Evolutionary conservation across 139 green algal species (phyloP), one percentile per base, ranked within the genome.

Genomic region (Coelastrella sp.): DNA sequence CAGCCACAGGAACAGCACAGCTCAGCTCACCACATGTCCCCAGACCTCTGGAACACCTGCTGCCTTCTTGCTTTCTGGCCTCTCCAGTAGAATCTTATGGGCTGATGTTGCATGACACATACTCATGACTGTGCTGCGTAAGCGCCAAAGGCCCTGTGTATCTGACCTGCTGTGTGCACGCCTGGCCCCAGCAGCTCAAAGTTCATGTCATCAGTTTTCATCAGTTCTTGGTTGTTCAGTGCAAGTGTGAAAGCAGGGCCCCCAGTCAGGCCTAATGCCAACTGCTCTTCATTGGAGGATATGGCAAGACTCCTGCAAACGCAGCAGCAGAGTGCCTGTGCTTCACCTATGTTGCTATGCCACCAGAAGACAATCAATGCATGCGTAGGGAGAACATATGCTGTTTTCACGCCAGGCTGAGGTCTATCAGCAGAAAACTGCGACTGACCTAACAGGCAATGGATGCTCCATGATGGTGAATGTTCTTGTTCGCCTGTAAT

Each of bases 11-110:
- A 32, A 77, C 38, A 32, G 57, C 45, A 95, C n/a, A n/a, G n/a
- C n/a, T n/a, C n/a, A n/a, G n/a, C n/a, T n/a, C n/a, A 96, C 81
- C 94, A 93, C 88, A 95, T 94, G 73, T 97, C 95, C 17, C 97
- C 93, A 19, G 88, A 59, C 88, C 95, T 94, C 83, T 92, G 89
- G 76, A 96, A 91, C 79, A 97, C 94, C 11, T 88, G 76, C 86
- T n/a, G n/a, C n/a, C n/a, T n/a, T n/a, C n/a, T n/a, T n/a, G n/a
- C n/a, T n/a, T n/a, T n/a, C n/a, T n/a, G n/a, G n/a, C n/a, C n/a
- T n/a, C n/a, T n/a, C n/a, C n/a, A n/a, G n/a, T n/a, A n/a, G n/a
- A n/a, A n/a, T n/a, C n/a, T n/a, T n/a, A n/a, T n/a, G n/a, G n/a
- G n/a, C n/a, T n/a, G n/a, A n/a, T n/a, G n/a, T n/a, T n/a, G n/a